phyloP scores from a whole-genome alignment of 83 land plant genomes.

The Diphasiastrum complanatum region DNA sequence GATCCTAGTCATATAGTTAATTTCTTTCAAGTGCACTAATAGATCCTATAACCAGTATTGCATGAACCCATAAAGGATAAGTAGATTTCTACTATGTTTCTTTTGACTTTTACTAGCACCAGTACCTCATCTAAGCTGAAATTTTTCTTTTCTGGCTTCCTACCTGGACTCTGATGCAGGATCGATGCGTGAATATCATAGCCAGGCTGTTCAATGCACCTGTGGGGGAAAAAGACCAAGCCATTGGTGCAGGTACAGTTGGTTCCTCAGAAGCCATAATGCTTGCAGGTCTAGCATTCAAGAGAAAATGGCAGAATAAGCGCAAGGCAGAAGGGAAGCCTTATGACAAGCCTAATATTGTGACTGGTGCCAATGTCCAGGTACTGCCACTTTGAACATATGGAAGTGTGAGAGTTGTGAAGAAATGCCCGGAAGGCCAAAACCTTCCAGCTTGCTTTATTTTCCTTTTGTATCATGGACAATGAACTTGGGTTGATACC shows the following conservation, averaged over 20 bases:
- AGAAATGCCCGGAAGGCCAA: too few species aligned
- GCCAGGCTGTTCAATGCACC: constrained; percentile 60
- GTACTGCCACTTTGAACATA: constrained; percentile 16
- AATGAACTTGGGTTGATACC: background rate
- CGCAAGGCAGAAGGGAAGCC: constrained; percentile 50
- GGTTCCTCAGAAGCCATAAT: constrained; percentile 64
- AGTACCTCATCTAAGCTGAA: too few species aligned
- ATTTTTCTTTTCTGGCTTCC: too few species aligned
- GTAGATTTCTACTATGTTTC: too few species aligned
- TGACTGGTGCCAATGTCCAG: constrained; percentile 61
- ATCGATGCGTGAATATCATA: constrained; percentile 73
- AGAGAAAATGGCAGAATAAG: constrained; percentile 62
- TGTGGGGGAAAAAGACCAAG: constrained; percentile 38
- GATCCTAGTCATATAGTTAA: too few species aligned
- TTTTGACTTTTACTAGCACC: too few species aligned
- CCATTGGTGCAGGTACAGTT: constrained; percentile 51
- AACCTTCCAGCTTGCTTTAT: too few species aligned
- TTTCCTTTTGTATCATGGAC: background rate
- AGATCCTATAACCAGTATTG: too few species aligned
- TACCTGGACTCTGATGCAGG: too few species aligned
- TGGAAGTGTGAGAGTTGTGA: too few species aligned
- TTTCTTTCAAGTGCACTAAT: too few species aligned
- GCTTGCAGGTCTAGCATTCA: constrained; percentile 59
- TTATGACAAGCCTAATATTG: constrained; percentile 55
- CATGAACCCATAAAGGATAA: too few species aligned